Evolutionary conservation across 192 early-diverging fungal genomes (phyloP), one percentile per base, ranked within the genome.

Genomic region (Piromyces finnis): DNA sequence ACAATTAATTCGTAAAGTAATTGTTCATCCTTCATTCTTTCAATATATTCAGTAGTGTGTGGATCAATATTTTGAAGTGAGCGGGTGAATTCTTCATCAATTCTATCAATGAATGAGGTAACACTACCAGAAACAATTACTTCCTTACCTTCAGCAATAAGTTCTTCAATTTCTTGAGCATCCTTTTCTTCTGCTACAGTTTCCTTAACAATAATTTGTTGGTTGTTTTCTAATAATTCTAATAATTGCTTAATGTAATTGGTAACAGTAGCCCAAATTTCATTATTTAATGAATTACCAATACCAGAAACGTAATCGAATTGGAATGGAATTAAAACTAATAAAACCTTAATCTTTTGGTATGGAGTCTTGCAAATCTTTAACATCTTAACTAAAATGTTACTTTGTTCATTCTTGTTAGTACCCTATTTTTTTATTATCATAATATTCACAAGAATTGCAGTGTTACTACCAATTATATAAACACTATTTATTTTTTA

Each of bases 51-150:
- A 79, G 93, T 93, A 39, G 96, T 94, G 85, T 98, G 95, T 80
- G 97, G 97, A 87, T 99, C 98, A 83, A 96, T 96, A 84, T 92
- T 91, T 84, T 97, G 96, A 77, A 99, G 90, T 29, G 96, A 94
- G 86, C 94, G 94, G 82, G 90, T 94, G 86, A 98, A 99, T 87
- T 99, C 98, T 80, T 98, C 96, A 86, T 98, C 96, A 59, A 98
- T 86, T 30, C 97, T 93, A 82, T 99, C 98, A 32, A 98, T 87
- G 78, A 94, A 93, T 68, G 94, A 89, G 78, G 93, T 87, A 79
- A 98, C 87, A 41, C 93, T 95, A 79, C 97, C 98, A 78, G 92
- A 94, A 80, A 98, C 85, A 17, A 83, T 83, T 22, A 93, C 85
- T 27, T 83, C 79, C 78, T 91, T 81, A 28, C 88, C 93, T 59